Percentiles rank a stretch among this genome's conserved stretches.
Conservation (phyloP, 805 yeast genomes). For the Cyberlindnera maclurae region DNA sequence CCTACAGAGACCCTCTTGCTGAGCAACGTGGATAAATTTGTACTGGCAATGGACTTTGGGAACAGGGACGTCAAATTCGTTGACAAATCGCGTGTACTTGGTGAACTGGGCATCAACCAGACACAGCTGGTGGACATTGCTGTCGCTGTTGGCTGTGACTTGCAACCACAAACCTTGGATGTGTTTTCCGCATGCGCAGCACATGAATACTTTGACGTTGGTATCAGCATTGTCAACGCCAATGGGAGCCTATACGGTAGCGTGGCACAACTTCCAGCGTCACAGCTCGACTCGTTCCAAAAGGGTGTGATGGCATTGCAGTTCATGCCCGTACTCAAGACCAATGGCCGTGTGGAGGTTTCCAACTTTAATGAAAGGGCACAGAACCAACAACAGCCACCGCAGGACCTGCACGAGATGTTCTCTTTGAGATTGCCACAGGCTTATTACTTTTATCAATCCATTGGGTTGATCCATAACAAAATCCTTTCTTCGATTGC, state of each 20-base stretch:
- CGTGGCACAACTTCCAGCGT: conserved; percentile 24
- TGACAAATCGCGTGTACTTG: conserved; percentile 48
- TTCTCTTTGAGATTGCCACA: conserved; percentile 82
- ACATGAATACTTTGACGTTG: conserved; percentile 26
- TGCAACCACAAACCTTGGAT: conserved; percentile 61
- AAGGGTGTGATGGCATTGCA: conserved; percentile 64
- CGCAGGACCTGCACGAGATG: conserved; percentile 75
- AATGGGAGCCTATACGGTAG: conserved; percentile 43
- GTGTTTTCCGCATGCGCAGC: conserved; percentile 28
- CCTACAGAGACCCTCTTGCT: conserved; percentile 72
- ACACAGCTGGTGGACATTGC: conserved; percentile 71
- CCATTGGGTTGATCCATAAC: conserved; percentile 64
- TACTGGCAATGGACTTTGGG: conserved; percentile 63
- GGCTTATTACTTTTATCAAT: conserved; percentile 74
- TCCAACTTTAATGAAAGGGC: conserved; percentile 32
- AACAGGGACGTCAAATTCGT: conserved; percentile 60
- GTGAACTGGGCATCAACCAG: conserved; percentile 52
- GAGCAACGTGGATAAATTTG: conserved; percentile 58
- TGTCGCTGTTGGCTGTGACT: conserved; percentile 69
- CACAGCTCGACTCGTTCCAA: conserved; percentile 32
- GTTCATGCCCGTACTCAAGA: conserved; percentile 66
- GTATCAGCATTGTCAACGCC: conserved; percentile 31
- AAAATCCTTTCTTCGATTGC: conserved; percentile 61
- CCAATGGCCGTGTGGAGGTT: conserved; percentile 63
- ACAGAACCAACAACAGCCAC: conserved; percentile 25